Base-by-base conservation (phyloP, 495 filamentous ascomycete species). In the Daldinia concentrica region DNA sequence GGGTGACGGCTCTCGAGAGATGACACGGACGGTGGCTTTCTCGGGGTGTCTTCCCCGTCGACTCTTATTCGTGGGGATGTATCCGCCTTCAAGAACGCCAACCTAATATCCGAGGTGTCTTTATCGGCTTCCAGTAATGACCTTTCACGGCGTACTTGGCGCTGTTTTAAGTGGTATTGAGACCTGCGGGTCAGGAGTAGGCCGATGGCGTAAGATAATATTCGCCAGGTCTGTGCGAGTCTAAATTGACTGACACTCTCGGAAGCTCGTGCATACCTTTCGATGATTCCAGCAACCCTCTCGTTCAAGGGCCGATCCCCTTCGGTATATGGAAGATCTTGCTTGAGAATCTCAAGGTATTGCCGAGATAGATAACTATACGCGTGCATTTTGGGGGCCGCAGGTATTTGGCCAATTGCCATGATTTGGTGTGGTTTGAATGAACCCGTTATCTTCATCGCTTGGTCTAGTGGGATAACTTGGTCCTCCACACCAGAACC, bases 211-310 rank as follows among this genome's bases (percentile, higher is more conserved):
- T 86, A 89, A 22, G 86, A 88, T 17, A 93, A 76, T 34, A 93
- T 85, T 37, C 88, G 88, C 91, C 91, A 94, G 4, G 90, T 92
- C 73, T 93, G 91, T 7, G 91, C 89, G 12, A 93, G 79, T 14
- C 88, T 87, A 71, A 87, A 86, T 62, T 88, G 81, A 27, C 85
- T 85, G 27, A 86, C 81, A 15, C 83, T 81, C 68, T 90, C 87
- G 4, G 90, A 87, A 55, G 87, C 82, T 56, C 78, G 80, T 11
- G 90, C 90, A 79, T 91, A 93, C 29, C 83, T 81, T 60, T 89
- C 85, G 2, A 92, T 79, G 14, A 89, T 89, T 1, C 76, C 73
- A 8, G 82, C 72, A 34, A 91, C 76, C 11, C 85, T 82, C 11
- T 79, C 73, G 26, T 78, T 71, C 45, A 85, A 67, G 0, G 79